Conservation (phyloP, 495 filamentous ascomycete genomes). For the Aspergillus taichungensis region DNA sequence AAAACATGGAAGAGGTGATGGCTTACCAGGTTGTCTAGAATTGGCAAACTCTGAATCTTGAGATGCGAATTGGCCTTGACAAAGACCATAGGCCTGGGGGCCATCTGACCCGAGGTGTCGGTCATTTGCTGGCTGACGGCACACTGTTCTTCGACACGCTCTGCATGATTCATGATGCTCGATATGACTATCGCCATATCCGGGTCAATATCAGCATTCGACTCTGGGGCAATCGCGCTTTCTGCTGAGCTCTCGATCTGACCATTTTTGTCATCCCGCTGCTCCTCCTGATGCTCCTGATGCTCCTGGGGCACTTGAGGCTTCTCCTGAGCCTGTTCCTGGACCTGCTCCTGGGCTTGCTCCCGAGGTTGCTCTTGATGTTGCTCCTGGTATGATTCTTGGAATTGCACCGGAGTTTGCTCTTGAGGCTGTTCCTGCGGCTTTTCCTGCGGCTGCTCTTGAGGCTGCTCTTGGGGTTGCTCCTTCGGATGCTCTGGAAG, state of each 20-base stretch:
- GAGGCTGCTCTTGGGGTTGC: too few relatives aligned
- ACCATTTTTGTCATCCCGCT: conserved; percentile 7
- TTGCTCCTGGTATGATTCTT: too few relatives aligned
- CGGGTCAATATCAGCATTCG: conserved; percentile 17
- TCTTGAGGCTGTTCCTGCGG: too few relatives aligned
- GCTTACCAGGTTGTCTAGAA: conserved; percentile 63
- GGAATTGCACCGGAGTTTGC: too few relatives aligned
- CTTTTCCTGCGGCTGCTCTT: too few relatives aligned
- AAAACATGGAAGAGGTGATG: neutral
- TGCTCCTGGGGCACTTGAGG: too few relatives aligned
- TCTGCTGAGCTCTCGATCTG: conserved; percentile 14
- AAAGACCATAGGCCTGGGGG: conserved; percentile 32
- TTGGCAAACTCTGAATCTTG: conserved; percentile 60
- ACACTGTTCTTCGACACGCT: conserved; percentile 38
- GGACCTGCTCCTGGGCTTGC: too few relatives aligned
- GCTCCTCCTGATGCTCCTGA: conserved; percentile 9
- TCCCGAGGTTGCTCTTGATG: too few relatives aligned
- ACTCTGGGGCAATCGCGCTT: conserved; percentile 11
- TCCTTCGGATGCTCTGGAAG: too few relatives aligned
- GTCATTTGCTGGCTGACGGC: conserved; percentile 29
- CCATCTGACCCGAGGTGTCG: conserved; percentile 20
- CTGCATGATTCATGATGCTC: conserved; percentile 41
- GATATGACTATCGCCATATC: conserved; percentile 33
- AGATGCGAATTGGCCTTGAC: conserved; percentile 50
- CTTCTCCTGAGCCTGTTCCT: too few relatives aligned